These are phyloP conservation scores for Hirsutella thompsonii DNA, from an alignment of 2,329 filamentous ascomycete genomes.

Conservation along the genomic window DNA sequence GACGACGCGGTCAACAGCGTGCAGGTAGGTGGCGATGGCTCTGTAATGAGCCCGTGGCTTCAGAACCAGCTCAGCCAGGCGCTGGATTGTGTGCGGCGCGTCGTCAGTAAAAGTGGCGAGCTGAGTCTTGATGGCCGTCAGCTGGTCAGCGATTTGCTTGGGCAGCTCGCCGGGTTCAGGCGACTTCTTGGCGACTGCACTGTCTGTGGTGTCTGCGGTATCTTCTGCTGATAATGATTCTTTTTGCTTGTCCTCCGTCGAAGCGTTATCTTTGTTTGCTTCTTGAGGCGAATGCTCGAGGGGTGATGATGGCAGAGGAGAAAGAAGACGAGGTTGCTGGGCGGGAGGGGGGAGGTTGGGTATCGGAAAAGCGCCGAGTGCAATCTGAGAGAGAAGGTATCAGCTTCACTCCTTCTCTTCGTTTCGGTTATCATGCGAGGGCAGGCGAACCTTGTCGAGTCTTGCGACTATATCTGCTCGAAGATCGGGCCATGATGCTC, in stretches of 20 bases:
- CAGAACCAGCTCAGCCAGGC: constrained; percentile 76
- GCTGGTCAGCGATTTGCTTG: constrained; percentile 47
- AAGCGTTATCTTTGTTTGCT: constrained; percentile 56
- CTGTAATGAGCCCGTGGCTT: constrained; percentile 67
- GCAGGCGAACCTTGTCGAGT: constrained; percentile 44
- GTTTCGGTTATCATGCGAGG: constrained; percentile 2
- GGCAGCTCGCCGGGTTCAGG: constrained; percentile 40
- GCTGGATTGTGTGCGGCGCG: constrained; percentile 87
- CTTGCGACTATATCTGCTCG: constrained; percentile 52
- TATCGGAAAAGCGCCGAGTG: constrained; percentile 62
- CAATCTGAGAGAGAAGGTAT: constrained; percentile 57
- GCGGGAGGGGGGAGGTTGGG: constrained; percentile 41
- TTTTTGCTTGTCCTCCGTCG: constrained; percentile 10
- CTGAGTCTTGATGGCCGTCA: constrained; percentile 46
- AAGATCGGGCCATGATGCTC: constrained; percentile 56
- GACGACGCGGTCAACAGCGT: constrained; percentile 81
- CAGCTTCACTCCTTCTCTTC: too few relatives aligned
- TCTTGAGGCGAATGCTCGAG: constrained; percentile 33
- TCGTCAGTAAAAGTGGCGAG: constrained; percentile 57
- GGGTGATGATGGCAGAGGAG: constrained; percentile 33
- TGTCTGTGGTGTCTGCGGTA: too few relatives aligned
- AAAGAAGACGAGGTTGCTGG: constrained; percentile 27
- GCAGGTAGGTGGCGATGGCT: constrained; percentile 71
- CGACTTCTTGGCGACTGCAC: not conserved
- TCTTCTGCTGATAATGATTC: not conserved